phyloP scores from a whole-genome alignment of 768 basidiomycete genomes.

The Suillus cothurnatus region DNA sequence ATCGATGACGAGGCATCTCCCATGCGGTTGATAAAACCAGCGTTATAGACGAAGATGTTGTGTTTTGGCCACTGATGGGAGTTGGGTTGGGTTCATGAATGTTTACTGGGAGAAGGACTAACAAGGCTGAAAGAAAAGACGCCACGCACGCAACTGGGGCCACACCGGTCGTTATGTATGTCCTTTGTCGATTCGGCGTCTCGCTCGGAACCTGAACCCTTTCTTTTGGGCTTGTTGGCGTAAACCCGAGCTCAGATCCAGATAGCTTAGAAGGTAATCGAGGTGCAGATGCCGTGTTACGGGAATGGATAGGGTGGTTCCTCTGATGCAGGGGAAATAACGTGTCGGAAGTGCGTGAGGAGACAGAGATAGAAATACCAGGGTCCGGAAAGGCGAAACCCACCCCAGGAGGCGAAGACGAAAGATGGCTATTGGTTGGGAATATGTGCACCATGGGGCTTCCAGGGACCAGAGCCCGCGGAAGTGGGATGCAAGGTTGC shows the following conservation, averaged over 20 bases:
- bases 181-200: constrained; percentile 30
- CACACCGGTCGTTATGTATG: constrained; percentile 32
- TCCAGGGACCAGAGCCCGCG: constrained; percentile 23
- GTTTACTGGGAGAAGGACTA: constrained; percentile 30
- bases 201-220: constrained; percentile 47
- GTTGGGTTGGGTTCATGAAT: too few relatives aligned
- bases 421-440: constrained; percentile 35
- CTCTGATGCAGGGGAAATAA: constrained; percentile 32
- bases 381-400: constrained; percentile 23
- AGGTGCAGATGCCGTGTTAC: constrained; percentile 72
- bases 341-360: constrained; percentile 43
- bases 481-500: constrained; percentile 49
- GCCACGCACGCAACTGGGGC: constrained; percentile 21
- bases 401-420: constrained; percentile 28
- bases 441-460: constrained; percentile 44
- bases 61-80: constrained; percentile 23
- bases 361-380: constrained; percentile 51
- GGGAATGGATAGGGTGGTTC: constrained; percentile 52
- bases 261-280: constrained; percentile 71
- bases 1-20: constrained; percentile 49
- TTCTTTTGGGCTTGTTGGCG: constrained; percentile 56
- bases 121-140: constrained; percentile 34
- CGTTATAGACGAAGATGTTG: constrained; percentile 58
- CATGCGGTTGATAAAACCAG: constrained; percentile 77
- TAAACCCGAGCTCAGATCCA: constrained; percentile 46